Conservation (phyloP, 345 rosid species). For the Ceriops decandra region DNA sequence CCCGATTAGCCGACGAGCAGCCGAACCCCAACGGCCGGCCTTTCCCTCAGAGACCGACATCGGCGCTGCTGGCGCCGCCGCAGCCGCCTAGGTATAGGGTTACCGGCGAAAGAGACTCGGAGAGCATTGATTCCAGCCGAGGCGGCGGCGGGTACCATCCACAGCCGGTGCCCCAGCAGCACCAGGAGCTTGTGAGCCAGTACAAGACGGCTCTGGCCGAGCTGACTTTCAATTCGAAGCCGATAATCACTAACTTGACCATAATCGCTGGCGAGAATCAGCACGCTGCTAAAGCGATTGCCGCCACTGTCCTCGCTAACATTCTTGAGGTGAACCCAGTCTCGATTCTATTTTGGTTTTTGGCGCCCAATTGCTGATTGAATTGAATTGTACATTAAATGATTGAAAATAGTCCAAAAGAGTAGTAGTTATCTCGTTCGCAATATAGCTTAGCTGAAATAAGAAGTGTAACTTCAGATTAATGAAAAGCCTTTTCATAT, state of each 20-base stretch:
- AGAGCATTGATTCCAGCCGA: constrained; percentile 44
- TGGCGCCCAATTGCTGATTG: constrained; percentile 30
- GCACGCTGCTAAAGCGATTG: constrained; percentile 79
- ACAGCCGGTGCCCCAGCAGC: constrained; percentile 58
- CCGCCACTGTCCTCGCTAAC: constrained; percentile 68
- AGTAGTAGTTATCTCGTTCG: background rate
- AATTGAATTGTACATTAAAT: constrained; percentile 34
- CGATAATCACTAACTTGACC: constrained; percentile 90
- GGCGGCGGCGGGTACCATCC: constrained; percentile 68
- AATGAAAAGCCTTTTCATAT: constrained; percentile 34
- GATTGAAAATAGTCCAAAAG: background rate
- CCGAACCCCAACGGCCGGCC: constrained; percentile 34
- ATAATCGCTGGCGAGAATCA: constrained; percentile 95
- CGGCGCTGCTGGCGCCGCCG: constrained; percentile 21
- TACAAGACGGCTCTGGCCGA: constrained; percentile 84
- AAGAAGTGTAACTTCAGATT: constrained; percentile 37
- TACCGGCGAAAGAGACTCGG: constrained; percentile 38
- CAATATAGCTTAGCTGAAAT: background rate
- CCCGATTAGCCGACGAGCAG: constrained; percentile 56
- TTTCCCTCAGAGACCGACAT: constrained; percentile 42
- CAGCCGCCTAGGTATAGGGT: constrained; percentile 23
- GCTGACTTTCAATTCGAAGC: constrained; percentile 96
- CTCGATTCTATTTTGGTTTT: constrained; percentile 30
- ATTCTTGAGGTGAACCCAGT: constrained; percentile 95
- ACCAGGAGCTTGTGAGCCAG: constrained; percentile 86